Evolutionary conservation across 495 filamentous ascomycete genomes (phyloP), one percentile per base, ranked within the genome.

Genomic region (Cercophora samala): DNA sequence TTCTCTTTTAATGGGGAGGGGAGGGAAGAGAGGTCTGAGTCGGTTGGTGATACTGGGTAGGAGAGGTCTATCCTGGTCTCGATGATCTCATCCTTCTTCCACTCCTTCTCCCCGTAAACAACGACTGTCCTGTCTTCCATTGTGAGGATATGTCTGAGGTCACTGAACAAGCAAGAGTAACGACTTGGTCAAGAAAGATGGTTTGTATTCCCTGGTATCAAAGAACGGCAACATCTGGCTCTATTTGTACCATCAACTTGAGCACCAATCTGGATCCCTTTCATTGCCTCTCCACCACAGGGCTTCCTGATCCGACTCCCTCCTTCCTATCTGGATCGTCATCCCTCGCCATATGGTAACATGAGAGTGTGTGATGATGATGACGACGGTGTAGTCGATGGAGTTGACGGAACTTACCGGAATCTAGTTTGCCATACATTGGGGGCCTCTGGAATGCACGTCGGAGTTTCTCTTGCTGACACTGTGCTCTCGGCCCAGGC

Each of bases 1-100:
- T 69, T 71, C 22, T 26, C 64, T 8, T 69, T 63, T 42, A 19
- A 66, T 54, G 18, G 67, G 52, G n/a, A 66, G 51, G 29, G 18
- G 9, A 22, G 32, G 3, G 60, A 65, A 5, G 53, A 64, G 2
- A 55, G 15, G 19, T 54, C 23, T 21, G 52, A 63, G 18, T 37
- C 5, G 17, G 18, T 42, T 42, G 67, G 29, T 23, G 63, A 62
- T 26, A 63, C 46, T 56, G 58, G n/a, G 42, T 23, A 65, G 58
- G 53, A 21, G 63, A 68, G 58, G 4, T 8, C 22, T 21, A 59
- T 23, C 23, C 18, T 62, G 15, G 46, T 54, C 24, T 65, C 32
- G 17, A 66, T 29, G 53, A 60, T 56, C 29, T 52, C n/a, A 6
- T 62, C 59, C 24, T 53, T 42, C 24, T 26, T 37, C 56, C 5